Evolutionary conservation across 179 eudicot species (phyloP).

Genomic region (Corrigiola litoralis): DNA sequence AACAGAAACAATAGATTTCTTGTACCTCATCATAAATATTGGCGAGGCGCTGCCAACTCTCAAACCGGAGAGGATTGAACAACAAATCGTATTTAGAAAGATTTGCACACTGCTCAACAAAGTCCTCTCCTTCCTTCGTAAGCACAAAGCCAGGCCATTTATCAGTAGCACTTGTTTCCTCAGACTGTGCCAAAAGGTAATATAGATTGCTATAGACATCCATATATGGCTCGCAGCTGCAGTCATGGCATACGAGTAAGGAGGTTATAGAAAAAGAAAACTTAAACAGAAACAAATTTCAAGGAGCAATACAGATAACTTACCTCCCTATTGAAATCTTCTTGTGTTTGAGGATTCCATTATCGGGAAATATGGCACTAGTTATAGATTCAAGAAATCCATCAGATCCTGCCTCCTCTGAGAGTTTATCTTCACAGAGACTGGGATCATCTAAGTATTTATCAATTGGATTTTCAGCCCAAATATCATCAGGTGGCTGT

Average conservation of each 20-base stretch:
- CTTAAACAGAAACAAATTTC: neutral
- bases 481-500: slow-evolving; percentile 77
- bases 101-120: slow-evolving; percentile 81
- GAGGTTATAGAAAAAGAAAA: slow-evolving; percentile 1
- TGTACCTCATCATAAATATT: slow-evolving; percentile 92
- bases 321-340: slow-evolving; percentile 53
- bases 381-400: slow-evolving; percentile 60
- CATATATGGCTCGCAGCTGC: slow-evolving; percentile 89
- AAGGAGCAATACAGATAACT: slow-evolving; percentile 11
- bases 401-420: slow-evolving; percentile 79
- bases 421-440: slow-evolving; percentile 82
- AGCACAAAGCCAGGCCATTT: slow-evolving; percentile 99
- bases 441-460: slow-evolving; percentile 78
- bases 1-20: slow-evolving; percentile 2
- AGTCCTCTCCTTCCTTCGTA: slow-evolving; percentile 96
- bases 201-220: slow-evolving; percentile 93
- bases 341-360: slow-evolving; percentile 40
- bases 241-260: slow-evolving; percentile 22
- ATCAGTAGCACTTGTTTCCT: slow-evolving; percentile 91
- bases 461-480: slow-evolving; percentile 72
- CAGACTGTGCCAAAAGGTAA: slow-evolving; percentile 82
- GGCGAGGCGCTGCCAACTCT: slow-evolving; percentile 98
- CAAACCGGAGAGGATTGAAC: slow-evolving; percentile 84
- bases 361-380: slow-evolving; percentile 54
- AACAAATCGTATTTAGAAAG: slow-evolving; percentile 89